Percentiles rank a stretch among this genome's conserved stretches.
Conservation (phyloP, 805 yeast genomes). For the Wickerhamiella siamensis region DNA sequence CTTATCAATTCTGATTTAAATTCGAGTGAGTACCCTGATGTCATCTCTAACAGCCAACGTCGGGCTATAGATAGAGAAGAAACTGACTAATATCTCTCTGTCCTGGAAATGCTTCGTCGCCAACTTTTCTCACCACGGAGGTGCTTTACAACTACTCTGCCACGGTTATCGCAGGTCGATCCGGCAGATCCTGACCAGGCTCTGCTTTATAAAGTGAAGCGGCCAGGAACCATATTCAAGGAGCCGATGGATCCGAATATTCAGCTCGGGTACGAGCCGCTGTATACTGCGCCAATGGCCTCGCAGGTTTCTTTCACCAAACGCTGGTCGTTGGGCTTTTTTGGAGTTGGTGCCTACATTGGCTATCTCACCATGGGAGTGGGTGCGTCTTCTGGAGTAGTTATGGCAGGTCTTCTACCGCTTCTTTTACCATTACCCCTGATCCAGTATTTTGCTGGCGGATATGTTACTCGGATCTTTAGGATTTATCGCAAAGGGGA, state of each 20-base stretch:
- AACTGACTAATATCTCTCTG: neutral
- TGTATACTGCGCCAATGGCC: conserved; percentile 50
- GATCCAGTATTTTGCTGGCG: conserved; percentile 38
- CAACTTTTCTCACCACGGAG: neutral
- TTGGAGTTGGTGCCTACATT: conserved; percentile 44
- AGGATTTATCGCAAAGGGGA: conserved; percentile 47
- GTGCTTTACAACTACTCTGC: conserved; percentile 1
- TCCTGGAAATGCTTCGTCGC: neutral
- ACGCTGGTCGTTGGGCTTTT: conserved; percentile 46
- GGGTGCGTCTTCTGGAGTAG: conserved; percentile 24
- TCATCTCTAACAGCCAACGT: too few relatives aligned
- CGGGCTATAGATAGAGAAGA: too few relatives aligned
- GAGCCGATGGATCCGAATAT: conserved; percentile 37
- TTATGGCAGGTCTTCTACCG: conserved; percentile 29
- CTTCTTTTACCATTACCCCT: conserved; percentile 44
- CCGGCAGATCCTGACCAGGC: conserved; percentile 31
- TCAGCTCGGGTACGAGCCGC: conserved; percentile 44
- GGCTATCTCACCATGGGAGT: conserved; percentile 40
- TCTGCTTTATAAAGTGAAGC: conserved; percentile 26
- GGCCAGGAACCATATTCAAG: conserved; percentile 29
- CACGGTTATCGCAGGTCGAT: conserved; percentile 12
- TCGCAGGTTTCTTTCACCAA: conserved; percentile 49
- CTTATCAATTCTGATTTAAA: too few relatives aligned
- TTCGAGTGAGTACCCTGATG: too few relatives aligned
- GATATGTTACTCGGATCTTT: conserved; percentile 59